These are phyloP conservation scores for Aspergillus asperescens DNA, from an alignment of 495 filamentous ascomycete genomes.

Conservation along the genomic window DNA sequence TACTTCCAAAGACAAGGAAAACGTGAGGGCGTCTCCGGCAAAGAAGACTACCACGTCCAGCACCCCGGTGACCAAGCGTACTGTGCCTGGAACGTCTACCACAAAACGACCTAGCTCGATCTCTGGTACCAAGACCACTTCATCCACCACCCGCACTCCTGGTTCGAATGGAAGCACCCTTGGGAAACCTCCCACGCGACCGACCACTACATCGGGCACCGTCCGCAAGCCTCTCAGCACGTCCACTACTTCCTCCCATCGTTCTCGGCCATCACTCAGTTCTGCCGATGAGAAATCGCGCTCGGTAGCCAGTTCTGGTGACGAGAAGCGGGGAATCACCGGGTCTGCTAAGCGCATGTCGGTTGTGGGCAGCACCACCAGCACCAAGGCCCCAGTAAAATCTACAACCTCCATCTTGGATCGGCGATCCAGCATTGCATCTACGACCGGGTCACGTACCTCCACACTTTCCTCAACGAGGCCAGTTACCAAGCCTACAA, in stretches of 20 bases:
- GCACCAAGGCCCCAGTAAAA: slow-evolving; percentile 34
- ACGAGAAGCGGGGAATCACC: slow-evolving; percentile 42
- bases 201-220: slow-evolving; percentile 31
- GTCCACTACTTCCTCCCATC: slow-evolving; percentile 39
- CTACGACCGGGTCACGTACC: slow-evolving; percentile 25
- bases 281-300: slow-evolving; percentile 46
- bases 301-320: slow-evolving; percentile 42
- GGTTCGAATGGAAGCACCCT: slow-evolving; percentile 32
- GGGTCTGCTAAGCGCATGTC: slow-evolving; percentile 47
- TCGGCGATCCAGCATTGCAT: slow-evolving; percentile 40
- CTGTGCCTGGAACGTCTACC: slow-evolving; percentile 27
- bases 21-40: slow-evolving; percentile 25
- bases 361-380: slow-evolving; percentile 33
- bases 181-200: slow-evolving; percentile 43
- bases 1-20: slow-evolving; percentile 37
- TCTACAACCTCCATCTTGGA: slow-evolving; percentile 34
- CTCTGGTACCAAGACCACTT: slow-evolving; percentile 27
- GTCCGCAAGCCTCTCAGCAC: slow-evolving; percentile 37
- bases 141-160: slow-evolving; percentile 25
- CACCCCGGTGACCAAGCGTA: slow-evolving; percentile 26
- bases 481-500: slow-evolving; percentile 17
- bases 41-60: slow-evolving; percentile 26
- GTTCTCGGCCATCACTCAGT: slow-evolving; percentile 43
- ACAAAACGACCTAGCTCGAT: slow-evolving; percentile 37
- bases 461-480: slow-evolving; percentile 30